Evolutionary conservation across 208 protist genomes (phyloP), one percentile per base, ranked within the genome.

Genomic region (Trypanosoma mega): DNA sequence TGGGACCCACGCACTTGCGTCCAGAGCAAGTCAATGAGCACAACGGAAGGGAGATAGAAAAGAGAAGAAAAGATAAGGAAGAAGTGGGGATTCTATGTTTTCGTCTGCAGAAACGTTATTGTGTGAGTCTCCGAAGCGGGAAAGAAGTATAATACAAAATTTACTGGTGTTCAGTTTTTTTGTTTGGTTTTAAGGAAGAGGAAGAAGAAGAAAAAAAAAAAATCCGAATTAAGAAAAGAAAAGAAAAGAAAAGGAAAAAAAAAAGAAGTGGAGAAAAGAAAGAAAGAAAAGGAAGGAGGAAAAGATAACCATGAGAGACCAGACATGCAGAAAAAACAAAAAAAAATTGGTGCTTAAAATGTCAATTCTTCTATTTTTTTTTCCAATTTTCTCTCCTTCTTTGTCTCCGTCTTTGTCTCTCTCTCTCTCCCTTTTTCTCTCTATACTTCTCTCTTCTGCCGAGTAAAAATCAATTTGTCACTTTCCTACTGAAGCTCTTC

Each of bases 301-400:
- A 39, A 39, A 39, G 6, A 39, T 16, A 16, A 12, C 34, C 8
- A 16, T 39, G 34, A 12, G 12, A 16, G 34, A 6, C 34, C 8
- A 39, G 6, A 39, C 34, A 39, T 12, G 12, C 8, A 12, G 8
- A n/a, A n/a, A n/a, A n/a, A n/a, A n/a, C n/a, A n/a, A n/a, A n/a
- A n/a, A n/a, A n/a, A n/a, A n/a, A n/a, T n/a, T 39, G 34, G 8
- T 12, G 34, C 12, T 39, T 39, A 39, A 39, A 39, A 39, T 39
- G 12, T 39, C 8, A 12, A 16, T 39, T 6, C 41, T n/a, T 24
- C 27, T 39, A 16, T 2, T 20, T 34, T 49, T 55, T 37, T 1
- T 47, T 56, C 14, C 3, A 39, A 26, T 36, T 51, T 68, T 29
- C 31, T 30, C 37, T 52, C 23, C 36, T 29, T 41, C 18, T 43